These are phyloP conservation scores for Rostrohypoxylon terebratum DNA, from an alignment of 495 filamentous ascomycete species.

Conservation along the genomic window DNA sequence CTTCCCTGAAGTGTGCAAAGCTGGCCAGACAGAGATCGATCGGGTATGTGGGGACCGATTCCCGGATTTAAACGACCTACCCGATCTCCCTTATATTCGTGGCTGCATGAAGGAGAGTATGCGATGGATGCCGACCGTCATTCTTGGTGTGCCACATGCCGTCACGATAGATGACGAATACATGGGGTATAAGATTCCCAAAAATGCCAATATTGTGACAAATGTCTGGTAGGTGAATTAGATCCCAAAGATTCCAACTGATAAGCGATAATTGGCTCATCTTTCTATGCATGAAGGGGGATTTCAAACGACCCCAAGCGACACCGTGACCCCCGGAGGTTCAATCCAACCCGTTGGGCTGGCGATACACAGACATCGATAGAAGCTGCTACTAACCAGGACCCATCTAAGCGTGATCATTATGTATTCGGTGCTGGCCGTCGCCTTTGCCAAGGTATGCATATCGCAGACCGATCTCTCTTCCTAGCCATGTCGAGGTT, in stretches of 20 bases:
- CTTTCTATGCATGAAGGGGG: conserved; percentile 43
- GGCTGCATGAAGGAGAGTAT: conserved; percentile 65
- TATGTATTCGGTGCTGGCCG: conserved; percentile 67
- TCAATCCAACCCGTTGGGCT: conserved; percentile 62
- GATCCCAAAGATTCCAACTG: not conserved
- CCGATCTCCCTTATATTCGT: conserved; percentile 61
- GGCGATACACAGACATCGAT: conserved; percentile 42
- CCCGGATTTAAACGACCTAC: conserved; percentile 63
- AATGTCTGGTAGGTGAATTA: conserved; percentile 52
- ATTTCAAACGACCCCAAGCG: conserved; percentile 57
- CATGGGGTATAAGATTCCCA: conserved; percentile 55
- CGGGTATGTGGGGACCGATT: conserved; percentile 59
- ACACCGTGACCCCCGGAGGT: conserved; percentile 58
- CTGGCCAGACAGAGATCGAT: conserved; percentile 68
- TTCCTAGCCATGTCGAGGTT: conserved; percentile 60
- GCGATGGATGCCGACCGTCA: conserved; percentile 66
- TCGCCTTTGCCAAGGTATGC: conserved; percentile 67
- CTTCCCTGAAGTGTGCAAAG: conserved; percentile 61
- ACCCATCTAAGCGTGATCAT: conserved; percentile 52
- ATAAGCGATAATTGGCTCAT: conserved; percentile 18
- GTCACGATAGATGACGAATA: conserved; percentile 60
- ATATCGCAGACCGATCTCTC: conserved; percentile 64
- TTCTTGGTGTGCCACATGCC: conserved; percentile 65
- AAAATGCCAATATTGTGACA: conserved; percentile 48
- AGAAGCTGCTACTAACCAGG: conserved; percentile 52